These are phyloP conservation scores for Fusarium verticillioides DNA, from an alignment of 2,329 filamentous ascomycete species.

Conservation along the genomic window DNA sequence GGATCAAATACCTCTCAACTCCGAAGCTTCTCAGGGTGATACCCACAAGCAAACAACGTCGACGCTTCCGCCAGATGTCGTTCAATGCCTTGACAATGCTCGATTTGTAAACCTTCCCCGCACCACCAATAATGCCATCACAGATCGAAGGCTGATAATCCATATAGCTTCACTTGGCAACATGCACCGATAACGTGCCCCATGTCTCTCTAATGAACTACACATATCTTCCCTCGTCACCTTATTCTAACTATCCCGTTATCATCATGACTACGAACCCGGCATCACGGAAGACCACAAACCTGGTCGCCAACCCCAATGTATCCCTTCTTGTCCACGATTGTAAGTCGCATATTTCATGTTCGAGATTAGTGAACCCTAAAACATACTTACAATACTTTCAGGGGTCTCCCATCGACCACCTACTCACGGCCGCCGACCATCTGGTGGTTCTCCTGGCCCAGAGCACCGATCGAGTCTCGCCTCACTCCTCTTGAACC, in stretches of 20 bases:
- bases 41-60: constrained; percentile 76
- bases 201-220: constrained; percentile 99
- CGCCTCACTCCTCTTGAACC: constrained; percentile 84
- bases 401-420: constrained; percentile 89
- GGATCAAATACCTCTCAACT: constrained; percentile 77
- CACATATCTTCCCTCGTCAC: constrained; percentile 88
- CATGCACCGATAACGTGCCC: constrained; percentile 82
- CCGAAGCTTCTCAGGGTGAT: constrained; percentile 78
- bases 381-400: constrained; percentile 9
- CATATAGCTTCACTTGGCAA: constrained; percentile 89
- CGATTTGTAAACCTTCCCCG: constrained; percentile 76
- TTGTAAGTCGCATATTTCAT: constrained; percentile 58
- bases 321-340: constrained; percentile 97
- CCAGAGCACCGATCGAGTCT: constrained; percentile 77
- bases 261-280: constrained; percentile 95
- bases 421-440: constrained; percentile 72
- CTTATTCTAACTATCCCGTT: constrained; percentile 75
- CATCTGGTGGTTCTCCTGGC: constrained; percentile 70
- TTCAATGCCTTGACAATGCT: constrained; percentile 92
- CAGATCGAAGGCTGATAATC: constrained; percentile 10
- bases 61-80: constrained; percentile 83
- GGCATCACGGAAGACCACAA: constrained; percentile 81
- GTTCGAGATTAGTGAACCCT: not conserved
- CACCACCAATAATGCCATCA: constrained; percentile 18
- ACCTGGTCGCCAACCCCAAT: constrained; percentile 84